Evolutionary conservation across 2,329 filamentous ascomycete genomes (phyloP).

Genomic region (Alternaria rosae): DNA sequence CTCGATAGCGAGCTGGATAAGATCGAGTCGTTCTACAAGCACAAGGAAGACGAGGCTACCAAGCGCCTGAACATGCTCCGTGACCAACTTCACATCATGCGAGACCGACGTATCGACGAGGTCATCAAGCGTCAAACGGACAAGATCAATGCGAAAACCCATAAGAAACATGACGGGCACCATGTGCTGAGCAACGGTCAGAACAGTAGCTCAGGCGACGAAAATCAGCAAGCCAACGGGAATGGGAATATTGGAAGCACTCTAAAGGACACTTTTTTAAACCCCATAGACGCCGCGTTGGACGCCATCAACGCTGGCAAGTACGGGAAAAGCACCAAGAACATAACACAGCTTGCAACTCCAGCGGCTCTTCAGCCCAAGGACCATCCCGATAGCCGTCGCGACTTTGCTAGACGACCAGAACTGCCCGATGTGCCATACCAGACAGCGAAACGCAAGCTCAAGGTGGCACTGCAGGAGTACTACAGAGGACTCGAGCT

Average conservation of each 20-base stretch:
- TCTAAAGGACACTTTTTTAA: conserved; percentile 32
- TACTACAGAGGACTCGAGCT: conserved; percentile 92
- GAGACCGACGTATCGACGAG: conserved; percentile 80
- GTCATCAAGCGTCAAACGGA: conserved; percentile 59
- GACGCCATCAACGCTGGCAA: conserved; percentile 52
- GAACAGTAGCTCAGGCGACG: conserved; percentile 31
- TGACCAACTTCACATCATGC: conserved; percentile 91
- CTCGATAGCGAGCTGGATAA: conserved; percentile 87
- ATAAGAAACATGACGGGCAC: conserved; percentile 26
- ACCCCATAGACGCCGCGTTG: conserved; percentile 54
- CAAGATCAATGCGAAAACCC: conserved; percentile 41
- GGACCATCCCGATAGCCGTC: conserved; percentile 40
- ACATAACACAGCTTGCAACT: conserved; percentile 48
- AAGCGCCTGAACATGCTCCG: conserved; percentile 74
- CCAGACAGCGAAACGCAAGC: conserved; percentile 84
- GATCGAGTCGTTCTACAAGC: conserved; percentile 86
- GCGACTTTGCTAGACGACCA: conserved; percentile 54
- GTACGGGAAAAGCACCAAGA: conserved; percentile 64
- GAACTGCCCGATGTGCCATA: conserved; percentile 72
- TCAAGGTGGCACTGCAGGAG: conserved; percentile 90
- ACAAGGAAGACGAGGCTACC: conserved; percentile 86
- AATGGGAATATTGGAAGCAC: conserved; percentile 13
- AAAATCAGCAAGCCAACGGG: conserved; percentile 23
- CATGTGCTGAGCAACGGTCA: conserved; percentile 25
- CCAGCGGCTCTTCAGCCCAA: conserved; percentile 52